Percentiles rank a stretch among this genome's conserved stretches.
These are phyloP conservation scores for Cornus florida DNA, from an alignment of 148 eudicot genomes.

Conservation along the genomic window DNA sequence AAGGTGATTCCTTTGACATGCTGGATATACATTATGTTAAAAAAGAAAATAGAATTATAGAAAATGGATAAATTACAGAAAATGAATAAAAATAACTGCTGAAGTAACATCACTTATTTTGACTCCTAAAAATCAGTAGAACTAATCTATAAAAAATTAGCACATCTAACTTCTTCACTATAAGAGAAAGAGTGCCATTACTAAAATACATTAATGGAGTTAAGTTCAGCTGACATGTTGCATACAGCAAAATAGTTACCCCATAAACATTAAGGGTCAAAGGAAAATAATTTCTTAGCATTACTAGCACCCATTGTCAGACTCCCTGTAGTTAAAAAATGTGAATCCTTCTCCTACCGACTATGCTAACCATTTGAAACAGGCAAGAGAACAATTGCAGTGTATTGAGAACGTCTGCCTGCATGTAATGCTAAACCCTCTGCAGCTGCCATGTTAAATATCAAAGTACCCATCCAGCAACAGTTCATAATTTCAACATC, in stretches of 20 bases:
- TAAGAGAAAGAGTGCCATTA: neutral
- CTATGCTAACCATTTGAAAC: constrained; percentile 27
- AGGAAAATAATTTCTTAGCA: neutral
- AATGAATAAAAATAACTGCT: neutral
- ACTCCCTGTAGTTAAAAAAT: neutral
- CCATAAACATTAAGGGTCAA: neutral
- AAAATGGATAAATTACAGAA: too few species aligned
- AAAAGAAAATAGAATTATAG: neutral
- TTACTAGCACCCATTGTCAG: constrained; percentile 3
- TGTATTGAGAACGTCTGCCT: neutral
- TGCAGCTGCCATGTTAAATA: constrained; percentile 9
- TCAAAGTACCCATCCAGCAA: constrained; percentile 17
- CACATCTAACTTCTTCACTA: neutral
- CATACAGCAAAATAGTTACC: neutral
- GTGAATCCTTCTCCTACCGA: constrained; percentile 22
- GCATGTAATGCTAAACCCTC: constrained; percentile 15
- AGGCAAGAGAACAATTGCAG: neutral
- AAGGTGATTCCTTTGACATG: neutral
- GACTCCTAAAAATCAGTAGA: neutral
- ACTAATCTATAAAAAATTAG: neutral
- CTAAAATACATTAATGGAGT: constrained; percentile 7
- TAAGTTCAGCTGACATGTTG: neutral
- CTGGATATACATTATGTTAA: neutral
- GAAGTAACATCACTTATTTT: neutral
- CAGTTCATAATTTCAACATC: constrained; percentile 24